phyloP scores from a whole-genome alignment of 345 rosid genomes.

The Syzygium aqueum region DNA sequence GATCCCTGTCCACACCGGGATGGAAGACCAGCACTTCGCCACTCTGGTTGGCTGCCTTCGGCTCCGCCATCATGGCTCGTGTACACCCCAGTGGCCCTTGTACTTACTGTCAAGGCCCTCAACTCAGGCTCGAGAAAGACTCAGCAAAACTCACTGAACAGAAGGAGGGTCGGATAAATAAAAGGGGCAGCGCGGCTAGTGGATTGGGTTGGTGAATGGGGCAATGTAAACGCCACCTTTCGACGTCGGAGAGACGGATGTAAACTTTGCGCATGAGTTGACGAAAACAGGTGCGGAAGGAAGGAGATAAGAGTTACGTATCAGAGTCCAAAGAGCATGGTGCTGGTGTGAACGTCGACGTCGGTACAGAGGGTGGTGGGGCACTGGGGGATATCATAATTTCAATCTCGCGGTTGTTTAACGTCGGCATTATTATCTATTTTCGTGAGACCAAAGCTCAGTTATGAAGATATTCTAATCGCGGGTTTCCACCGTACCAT shows the following conservation, averaged over 20 bases:
- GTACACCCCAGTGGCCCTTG: neutral
- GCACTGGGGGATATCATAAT: too few relatives aligned
- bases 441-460: neutral
- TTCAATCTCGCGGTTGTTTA: neutral
- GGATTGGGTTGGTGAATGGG: neutral
- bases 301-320: neutral
- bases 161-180: neutral
- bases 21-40: neutral
- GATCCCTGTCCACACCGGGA: constrained; percentile 19
- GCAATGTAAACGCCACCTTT: neutral
- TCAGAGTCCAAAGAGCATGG: neutral
- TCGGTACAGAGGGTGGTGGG: neutral
- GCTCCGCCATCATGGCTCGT: constrained; percentile 3
- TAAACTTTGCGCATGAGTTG: too few relatives aligned
- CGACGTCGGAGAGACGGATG: too few relatives aligned
- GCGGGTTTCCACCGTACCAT: neutral
- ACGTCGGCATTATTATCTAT: too few relatives aligned
- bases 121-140: neutral
- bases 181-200: neutral
- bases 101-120: neutral
- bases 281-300: too few relatives aligned
- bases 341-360: neutral
- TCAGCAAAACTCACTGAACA: neutral
- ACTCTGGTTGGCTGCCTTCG: constrained; percentile 30
- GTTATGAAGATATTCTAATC: neutral